Evolutionary conservation across 345 rosid genomes (phyloP), one percentile per base, ranked within the genome.

Genomic region (Eucalyptus regnans): DNA sequence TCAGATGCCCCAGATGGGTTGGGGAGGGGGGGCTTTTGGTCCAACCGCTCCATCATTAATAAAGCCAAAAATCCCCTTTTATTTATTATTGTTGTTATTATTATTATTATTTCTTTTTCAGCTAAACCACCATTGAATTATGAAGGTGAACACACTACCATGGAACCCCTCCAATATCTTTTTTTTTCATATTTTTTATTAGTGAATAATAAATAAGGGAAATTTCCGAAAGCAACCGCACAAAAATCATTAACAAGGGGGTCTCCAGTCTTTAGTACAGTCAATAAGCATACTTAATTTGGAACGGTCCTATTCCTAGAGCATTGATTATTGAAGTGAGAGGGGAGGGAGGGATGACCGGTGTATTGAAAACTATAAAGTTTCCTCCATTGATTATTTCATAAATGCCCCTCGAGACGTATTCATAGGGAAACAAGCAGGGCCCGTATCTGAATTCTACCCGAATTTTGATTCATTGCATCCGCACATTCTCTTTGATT

Each of bases 161-260:
- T 4, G 7, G 14, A 43, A 76, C 48, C 48, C 46, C 12, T 23
- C 62, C 62, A 56, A 23, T 20, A 52, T 52, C 37, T 16, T 66
- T n/a, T 68, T 31, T 33, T 31, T 68, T 5, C 6, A 60, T 9
- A 4, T 16, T 8, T 33, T 68, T 71, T 17, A 37, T 16, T 18
- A 2, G 25, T 20, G 46, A 71, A 71, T 71, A 71, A 71, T 71
- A 71, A 71, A 37, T 5, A 71, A 18, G n/a, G 31, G 13, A 56
- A 62, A 37, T 37, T 37, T 37, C 4, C 2, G 1, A 18, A 3
- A 37, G 27, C 27, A 18, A 18, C 18, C 0, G 8, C 7, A 5
- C 58, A 37, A 71, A 71, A 9, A 71, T 10, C 12, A 37, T 4
- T 3, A n/a, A 12, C 3, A 2, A 8, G 41, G 15, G 15, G 17